Evolutionary conservation across 2,329 filamentous ascomycete species (phyloP), one percentile per base, ranked within the genome.

Genomic region (Botryotinia narcissicola): DNA sequence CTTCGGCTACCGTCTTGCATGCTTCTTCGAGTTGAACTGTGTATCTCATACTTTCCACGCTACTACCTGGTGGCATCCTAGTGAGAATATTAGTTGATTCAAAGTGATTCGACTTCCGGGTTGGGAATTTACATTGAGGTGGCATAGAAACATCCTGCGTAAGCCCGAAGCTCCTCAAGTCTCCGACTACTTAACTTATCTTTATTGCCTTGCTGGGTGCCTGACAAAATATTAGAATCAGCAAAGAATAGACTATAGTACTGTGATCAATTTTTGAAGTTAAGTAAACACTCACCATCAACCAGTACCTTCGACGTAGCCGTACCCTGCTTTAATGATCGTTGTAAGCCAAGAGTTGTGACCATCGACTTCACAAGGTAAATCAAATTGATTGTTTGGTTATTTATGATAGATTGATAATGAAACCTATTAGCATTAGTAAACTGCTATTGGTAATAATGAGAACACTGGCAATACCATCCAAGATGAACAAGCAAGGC

Each of bases 401-500:
- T 78, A 32, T 76, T 76, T 51, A 74, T 76, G 42, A 77, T 67
- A 51, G 73, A 73, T 35, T 75, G 74, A 44, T 75, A 76, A 54
- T 76, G 74, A 68, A 74, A 75, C 74, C 74, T 74, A 59, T n/a
- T 8, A 20, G 25, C 6, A 32, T 60, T 46, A 67, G 20, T 25
- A 10, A 67, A 22, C 1, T 2, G 0, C 8, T 8, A 67, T 48
- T 29, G 22, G 35, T 14, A 5, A 16, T 44, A 20, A 3, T 73
- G 20, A 5, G 1, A 63, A 54, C 14, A 18, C 29, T 25, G 0
- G 4, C 29, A 73, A 61, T 35, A 78, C 79, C 78, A 79, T 25
- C 77, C 75, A 70, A 80, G 73, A 51, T 79, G 74, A 22, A 80
- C 75, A 59, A 80, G 75, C 74, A 79, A 71, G 14, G 76, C 79